Evolutionary conservation across 2,329 filamentous ascomycete genomes (phyloP), one percentile per base, ranked within the genome.

Genomic region (Scopulariopsis brevicaulis): DNA sequence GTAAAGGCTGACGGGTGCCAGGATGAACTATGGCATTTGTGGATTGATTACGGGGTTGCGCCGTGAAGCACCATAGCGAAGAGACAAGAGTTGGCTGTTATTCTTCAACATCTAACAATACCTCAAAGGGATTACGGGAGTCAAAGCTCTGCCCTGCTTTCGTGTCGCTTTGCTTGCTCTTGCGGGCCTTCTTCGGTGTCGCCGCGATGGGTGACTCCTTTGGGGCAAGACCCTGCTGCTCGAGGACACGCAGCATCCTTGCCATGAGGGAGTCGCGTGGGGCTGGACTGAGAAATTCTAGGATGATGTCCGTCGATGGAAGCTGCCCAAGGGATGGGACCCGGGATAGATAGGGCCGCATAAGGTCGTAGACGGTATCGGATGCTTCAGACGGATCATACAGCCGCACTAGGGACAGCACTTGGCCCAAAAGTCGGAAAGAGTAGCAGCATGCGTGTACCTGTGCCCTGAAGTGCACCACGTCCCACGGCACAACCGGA

Each of bases 381-480:
- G 54, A 15, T 8, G 25, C 22, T 6, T 55, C 51, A 7, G 48
- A n/a, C 22, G 55, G 37, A 3, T 46, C n/a, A 24, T 24, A 12
- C 4, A 32, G 18, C 12, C 22, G 55, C n/a, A 48, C 58, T 20
- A 66, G 53, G 1, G 63, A 61, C 1, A 74, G 56, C 10, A 72
- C 64, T 25, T 71, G 70, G 2, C 79, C 61, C 4, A 83, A 58
- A 25, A 74, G 65, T n/a, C 63, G 59, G 12, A 66, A 53, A 0
- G 64, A 66, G 40, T 66, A 64, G 84, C 81, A 60, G 70, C 70
- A 22, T 79, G 65, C 60, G 83, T 79, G 51, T 83, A 83, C 68
- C 61, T 86, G 81, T 0, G 84, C 83, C 10, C 76, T 67, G 54
- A 86, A 73, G 63, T 90, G 86, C 51, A 87, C 69, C 20, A 78